Percentiles rank a stretch among this genome's conserved stretches.
phyloP scores from a whole-genome alignment of 2,329 filamentous ascomycete species.

The Parastagonospora nodorum region DNA sequence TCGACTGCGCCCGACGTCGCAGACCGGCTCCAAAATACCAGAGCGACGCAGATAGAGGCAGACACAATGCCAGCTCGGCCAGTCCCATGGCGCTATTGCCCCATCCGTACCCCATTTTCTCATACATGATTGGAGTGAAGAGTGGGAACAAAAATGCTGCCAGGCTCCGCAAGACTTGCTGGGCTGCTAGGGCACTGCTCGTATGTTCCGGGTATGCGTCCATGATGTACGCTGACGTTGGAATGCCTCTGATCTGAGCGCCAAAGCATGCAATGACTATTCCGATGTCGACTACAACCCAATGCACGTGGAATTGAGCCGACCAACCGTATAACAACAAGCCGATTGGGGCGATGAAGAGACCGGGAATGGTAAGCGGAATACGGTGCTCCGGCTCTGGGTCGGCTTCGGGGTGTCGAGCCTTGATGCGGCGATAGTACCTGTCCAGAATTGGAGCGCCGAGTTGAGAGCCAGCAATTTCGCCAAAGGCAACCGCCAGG shows the following conservation, averaged over 20 bases:
- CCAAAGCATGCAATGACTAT: constrained; percentile 51
- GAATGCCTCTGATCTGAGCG: constrained; percentile 41
- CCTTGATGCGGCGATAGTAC: constrained; percentile 11
- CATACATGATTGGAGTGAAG: constrained; percentile 43
- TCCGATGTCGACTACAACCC: constrained; percentile 54
- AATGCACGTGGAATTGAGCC: constrained; percentile 25
- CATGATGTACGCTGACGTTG: constrained; percentile 64
- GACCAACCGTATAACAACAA: constrained; percentile 37
- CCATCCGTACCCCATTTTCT: constrained; percentile 45
- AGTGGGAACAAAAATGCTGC: constrained; percentile 42
- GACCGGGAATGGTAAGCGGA: constrained; percentile 25
- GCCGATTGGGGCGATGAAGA: constrained; percentile 23
- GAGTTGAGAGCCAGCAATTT: constrained; percentile 64
- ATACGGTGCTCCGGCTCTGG: constrained; percentile 39
- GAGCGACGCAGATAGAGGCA: constrained; percentile 51
- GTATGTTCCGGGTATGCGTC: constrained; percentile 58
- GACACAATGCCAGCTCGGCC: constrained; percentile 23
- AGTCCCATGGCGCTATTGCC: constrained; percentile 39
- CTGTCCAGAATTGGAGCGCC: constrained; percentile 14
- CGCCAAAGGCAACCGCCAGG: constrained; percentile 59
- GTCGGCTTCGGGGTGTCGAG: constrained; percentile 54
- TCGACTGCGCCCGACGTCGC: constrained; percentile 12
- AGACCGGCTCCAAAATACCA: constrained; percentile 51
- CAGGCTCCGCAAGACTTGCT: constrained; percentile 26
- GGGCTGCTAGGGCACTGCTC: constrained; percentile 24